phyloP scores from a whole-genome alignment of 1,139 yeast genomes.

The Sugiyamaella pinicola region DNA sequence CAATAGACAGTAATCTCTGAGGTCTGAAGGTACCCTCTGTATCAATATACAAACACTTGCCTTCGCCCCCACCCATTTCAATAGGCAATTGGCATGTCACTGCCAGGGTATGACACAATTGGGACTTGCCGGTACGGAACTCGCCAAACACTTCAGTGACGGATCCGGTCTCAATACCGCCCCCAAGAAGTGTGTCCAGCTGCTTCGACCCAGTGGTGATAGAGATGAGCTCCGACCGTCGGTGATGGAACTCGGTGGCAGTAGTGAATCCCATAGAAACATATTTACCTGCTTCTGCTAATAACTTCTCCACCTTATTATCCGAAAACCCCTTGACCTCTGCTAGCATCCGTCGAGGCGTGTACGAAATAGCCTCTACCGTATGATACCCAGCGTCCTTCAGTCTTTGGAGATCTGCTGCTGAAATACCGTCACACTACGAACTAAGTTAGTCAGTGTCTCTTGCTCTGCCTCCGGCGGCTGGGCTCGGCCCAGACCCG shows the following conservation, averaged over 20 bases:
- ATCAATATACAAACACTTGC: conserved; percentile 93
- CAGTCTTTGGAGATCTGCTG: conserved; percentile 60
- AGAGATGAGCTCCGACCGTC: too few species aligned
- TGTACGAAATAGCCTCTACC: conserved; percentile 88
- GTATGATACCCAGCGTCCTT: conserved; percentile 52
- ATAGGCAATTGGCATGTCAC: conserved; percentile 96
- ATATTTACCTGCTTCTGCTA: conserved; percentile 78
- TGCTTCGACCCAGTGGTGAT: conserved; percentile 98
- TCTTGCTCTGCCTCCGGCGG: background rate
- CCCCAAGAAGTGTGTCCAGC: too few species aligned
- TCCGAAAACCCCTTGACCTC: conserved; percentile 92
- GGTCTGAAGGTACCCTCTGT: conserved; percentile 98
- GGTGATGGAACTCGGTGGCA: conserved; percentile 89
- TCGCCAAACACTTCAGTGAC: conserved; percentile 97
- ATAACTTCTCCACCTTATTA: conserved; percentile 86
- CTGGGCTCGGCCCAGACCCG: background rate
- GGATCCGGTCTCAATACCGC: conserved; percentile 97
- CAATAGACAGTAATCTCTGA: conserved; percentile 82
- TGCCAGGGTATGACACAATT: conserved; percentile 93
- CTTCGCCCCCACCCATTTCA: conserved; percentile 99
- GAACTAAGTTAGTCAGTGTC: too few species aligned
- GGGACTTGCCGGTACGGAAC: conserved; percentile 97
- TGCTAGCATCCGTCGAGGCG: conserved; percentile 76
- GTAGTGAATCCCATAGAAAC: conserved; percentile 98
- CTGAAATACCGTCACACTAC: conserved; percentile 83